Percentiles rank a stretch among this genome's conserved stretches.
Conservation (phyloP, 2,329 filamentous ascomycete genomes). For the Drechslerella dactyloides region DNA sequence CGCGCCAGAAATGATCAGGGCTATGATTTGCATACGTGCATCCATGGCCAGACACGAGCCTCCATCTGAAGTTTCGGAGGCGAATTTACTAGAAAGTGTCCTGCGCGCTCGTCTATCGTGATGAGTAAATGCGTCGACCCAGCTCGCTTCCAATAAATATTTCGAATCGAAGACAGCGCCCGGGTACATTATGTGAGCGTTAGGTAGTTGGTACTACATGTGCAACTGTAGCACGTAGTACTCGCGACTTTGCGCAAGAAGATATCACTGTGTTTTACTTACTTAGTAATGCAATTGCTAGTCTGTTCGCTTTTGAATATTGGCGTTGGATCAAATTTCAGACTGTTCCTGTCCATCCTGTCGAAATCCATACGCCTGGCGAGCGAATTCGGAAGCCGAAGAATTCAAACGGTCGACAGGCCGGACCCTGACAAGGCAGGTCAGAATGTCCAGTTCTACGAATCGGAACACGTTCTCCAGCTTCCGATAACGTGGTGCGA, state of each 20-base stretch:
- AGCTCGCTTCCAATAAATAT: neutral
- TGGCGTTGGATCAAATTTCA: too few species aligned
- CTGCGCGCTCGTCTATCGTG: neutral
- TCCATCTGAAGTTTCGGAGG: conserved; percentile 48
- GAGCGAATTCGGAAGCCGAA: conserved; percentile 3
- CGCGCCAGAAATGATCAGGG: conserved; percentile 44
- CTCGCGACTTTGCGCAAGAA: too few species aligned
- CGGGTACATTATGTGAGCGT: too few species aligned
- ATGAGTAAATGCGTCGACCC: neutral
- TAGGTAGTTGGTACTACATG: too few species aligned
- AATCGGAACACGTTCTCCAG: conserved; percentile 49
- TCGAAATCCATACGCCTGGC: neutral
- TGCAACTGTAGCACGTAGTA: too few species aligned
- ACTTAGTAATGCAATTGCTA: too few species aligned
- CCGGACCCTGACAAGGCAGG: conserved; percentile 42
- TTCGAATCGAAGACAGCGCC: too few species aligned
- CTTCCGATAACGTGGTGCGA: conserved; percentile 51
- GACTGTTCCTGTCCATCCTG: too few species aligned
- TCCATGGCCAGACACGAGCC: too few species aligned
- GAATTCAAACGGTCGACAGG: neutral
- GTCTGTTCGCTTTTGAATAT: too few species aligned
- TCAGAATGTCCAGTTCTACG: conserved; percentile 45
- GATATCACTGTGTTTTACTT: too few species aligned
- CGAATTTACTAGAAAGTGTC: conserved; percentile 16
- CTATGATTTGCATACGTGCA: conserved; percentile 39